phyloP scores from a whole-genome alignment of 1,284 basidiomycete species.

The Schizophyllum commune region DNA sequence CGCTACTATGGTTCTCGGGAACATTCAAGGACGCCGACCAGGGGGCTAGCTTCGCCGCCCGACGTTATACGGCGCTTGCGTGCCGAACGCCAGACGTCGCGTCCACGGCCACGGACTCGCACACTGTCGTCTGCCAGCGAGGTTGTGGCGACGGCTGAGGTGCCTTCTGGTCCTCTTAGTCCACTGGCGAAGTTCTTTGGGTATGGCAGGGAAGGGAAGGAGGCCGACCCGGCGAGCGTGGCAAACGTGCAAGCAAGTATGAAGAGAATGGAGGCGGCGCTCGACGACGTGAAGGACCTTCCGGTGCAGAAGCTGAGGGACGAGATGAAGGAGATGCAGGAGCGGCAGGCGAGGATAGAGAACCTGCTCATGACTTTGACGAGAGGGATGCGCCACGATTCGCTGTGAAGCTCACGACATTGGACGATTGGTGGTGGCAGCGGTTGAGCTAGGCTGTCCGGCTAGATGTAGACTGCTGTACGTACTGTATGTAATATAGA shows the following conservation, averaged over 20 bases:
- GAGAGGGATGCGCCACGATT: constrained; percentile 37
- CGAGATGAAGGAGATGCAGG: constrained; percentile 78
- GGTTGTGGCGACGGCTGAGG: constrained; percentile 16
- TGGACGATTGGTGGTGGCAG: not conserved
- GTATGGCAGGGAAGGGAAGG: constrained; percentile 14
- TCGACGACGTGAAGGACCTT: constrained; percentile 54
- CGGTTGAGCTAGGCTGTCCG: too few relatives aligned
- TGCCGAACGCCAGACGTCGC: not conserved
- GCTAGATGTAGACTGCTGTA: too few relatives aligned
- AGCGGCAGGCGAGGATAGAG: constrained; percentile 74
- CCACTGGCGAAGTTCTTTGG: constrained; percentile 49
- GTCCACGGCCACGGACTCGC: not conserved
- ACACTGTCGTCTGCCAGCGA: constrained; percentile 3
- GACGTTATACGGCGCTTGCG: constrained; percentile 5
- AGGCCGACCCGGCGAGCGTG: constrained; percentile 2
- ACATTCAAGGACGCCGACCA: constrained; percentile 16
- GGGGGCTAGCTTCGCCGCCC: constrained; percentile 14
- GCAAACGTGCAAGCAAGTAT: constrained; percentile 34
- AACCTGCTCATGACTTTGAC: constrained; percentile 51
- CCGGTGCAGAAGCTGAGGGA: constrained; percentile 61
- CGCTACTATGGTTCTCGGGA: constrained; percentile 14
- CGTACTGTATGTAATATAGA: too few relatives aligned
- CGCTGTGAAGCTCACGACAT: not conserved
- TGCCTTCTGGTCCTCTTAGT: constrained; percentile 30
- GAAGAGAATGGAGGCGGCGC: constrained; percentile 46